phyloP scores from a whole-genome alignment of 139 green algal genomes.

The Diplosphaera chodatii region DNA sequence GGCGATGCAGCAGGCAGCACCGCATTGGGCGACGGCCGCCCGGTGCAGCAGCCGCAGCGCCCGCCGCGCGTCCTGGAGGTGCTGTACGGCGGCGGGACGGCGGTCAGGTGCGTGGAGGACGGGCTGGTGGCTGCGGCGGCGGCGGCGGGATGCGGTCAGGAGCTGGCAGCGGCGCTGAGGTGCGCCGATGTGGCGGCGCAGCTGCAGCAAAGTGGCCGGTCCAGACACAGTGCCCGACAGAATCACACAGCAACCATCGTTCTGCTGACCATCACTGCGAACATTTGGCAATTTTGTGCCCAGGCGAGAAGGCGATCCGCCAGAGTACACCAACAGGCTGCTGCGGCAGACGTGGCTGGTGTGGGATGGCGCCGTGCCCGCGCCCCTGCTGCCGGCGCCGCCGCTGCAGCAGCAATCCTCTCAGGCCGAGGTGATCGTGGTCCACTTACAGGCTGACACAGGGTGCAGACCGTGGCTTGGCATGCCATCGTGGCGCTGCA shows the following conservation, averaged over 20 bases:
- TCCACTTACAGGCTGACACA: background rate
- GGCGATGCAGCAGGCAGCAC: too few species aligned
- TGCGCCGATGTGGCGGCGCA: too few species aligned
- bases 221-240: too few species aligned
- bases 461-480: background rate
- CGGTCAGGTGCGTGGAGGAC: background rate
- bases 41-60: background rate
- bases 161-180: background rate
- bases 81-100: background rate
- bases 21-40: too few species aligned
- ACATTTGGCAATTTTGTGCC: too few species aligned
- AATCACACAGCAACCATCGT: too few species aligned
- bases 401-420: constrained; percentile 17
- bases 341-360: background rate
- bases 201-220: too few species aligned
- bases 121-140: background rate
- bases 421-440: constrained; percentile 25
- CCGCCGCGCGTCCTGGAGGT: background rate
- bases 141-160: background rate
- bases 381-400: background rate
- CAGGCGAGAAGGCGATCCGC: background rate
- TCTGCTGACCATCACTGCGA: too few species aligned
- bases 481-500: background rate
- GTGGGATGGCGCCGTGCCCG: background rate
- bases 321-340: background rate